phyloP scores from a whole-genome alignment of 2,329 filamentous ascomycete genomes.

The Sclerotinia trifoliorum region DNA sequence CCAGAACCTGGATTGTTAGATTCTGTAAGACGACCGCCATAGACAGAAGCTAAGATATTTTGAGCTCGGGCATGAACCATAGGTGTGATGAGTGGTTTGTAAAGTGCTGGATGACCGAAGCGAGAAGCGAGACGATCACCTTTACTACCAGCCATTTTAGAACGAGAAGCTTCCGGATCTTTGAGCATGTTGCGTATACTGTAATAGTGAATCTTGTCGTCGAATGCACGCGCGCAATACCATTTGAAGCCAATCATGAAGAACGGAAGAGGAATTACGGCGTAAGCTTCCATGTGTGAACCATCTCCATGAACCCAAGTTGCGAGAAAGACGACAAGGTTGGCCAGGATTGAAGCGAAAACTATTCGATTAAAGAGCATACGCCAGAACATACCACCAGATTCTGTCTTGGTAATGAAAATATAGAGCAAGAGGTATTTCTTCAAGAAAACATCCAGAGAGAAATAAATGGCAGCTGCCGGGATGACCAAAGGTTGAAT shows the following conservation, averaged over 20 bases:
- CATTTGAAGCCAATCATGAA: slow-evolving; percentile 81
- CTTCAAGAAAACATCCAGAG: slow-evolving; percentile 83
- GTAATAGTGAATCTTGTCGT: slow-evolving; percentile 78
- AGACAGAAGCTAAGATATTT: slow-evolving; percentile 80
- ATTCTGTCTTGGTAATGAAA: slow-evolving; percentile 95
- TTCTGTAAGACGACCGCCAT: slow-evolving; percentile 74
- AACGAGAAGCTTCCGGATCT: slow-evolving; percentile 46
- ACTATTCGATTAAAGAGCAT: slow-evolving; percentile 90
- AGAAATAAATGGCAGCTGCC: slow-evolving; percentile 86
- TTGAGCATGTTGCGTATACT: slow-evolving; percentile 59
- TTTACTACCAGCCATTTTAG: slow-evolving; percentile 53
- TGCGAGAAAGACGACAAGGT: slow-evolving; percentile 74
- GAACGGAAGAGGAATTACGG: slow-evolving; percentile 72
- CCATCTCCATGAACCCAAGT: slow-evolving; percentile 68
- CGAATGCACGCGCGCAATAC: slow-evolving; percentile 75
- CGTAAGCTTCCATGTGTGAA: slow-evolving; percentile 59
- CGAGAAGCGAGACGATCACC: slow-evolving; percentile 70
- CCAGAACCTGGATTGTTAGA: slow-evolving; percentile 58
- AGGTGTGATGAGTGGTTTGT: slow-evolving; percentile 84
- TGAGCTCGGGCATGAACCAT: slow-evolving; percentile 94
- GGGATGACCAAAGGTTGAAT: slow-evolving; percentile 86
- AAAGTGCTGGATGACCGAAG: slow-evolving; percentile 89
- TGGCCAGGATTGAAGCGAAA: slow-evolving; percentile 75
- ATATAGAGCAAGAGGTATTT: slow-evolving; percentile 95
- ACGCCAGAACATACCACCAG: slow-evolving; percentile 89